phyloP scores from a whole-genome alignment of 2,329 filamentous ascomycete genomes.

The Coleophoma eucalyptorum region DNA sequence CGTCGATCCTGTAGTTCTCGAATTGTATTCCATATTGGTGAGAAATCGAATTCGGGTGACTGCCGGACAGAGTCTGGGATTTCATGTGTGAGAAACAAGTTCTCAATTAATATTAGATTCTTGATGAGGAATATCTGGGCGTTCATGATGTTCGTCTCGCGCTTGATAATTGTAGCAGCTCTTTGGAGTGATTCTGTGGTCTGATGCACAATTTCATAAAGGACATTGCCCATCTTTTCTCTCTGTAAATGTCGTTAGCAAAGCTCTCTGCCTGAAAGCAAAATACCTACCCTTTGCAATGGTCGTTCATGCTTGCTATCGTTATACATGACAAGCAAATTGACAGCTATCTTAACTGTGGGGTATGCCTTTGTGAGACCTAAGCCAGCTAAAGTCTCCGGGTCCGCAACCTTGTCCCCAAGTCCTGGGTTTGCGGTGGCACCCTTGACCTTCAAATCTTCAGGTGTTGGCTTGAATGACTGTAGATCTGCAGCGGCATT shows the following conservation, averaged over 20 bases:
- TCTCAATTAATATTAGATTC: constrained; percentile 91
- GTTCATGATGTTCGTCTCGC: constrained; percentile 61
- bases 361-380: constrained; percentile 55
- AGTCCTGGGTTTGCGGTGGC: constrained; percentile 29
- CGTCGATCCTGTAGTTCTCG: constrained; percentile 36
- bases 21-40: constrained; percentile 61
- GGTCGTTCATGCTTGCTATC: constrained; percentile 26
- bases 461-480: constrained; percentile 21
- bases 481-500: constrained; percentile 24
- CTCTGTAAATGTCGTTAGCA: constrained; percentile 3
- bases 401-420: constrained; percentile 47
- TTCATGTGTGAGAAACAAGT: constrained; percentile 92
- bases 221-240: constrained; percentile 46
- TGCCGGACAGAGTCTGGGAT: constrained; percentile 65
- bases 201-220: constrained; percentile 82
- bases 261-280: too few species aligned
- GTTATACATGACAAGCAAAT: constrained; percentile 58
- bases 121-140: constrained; percentile 90
- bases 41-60: constrained; percentile 53
- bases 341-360: constrained; percentile 53
- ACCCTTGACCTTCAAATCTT: constrained; percentile 20
- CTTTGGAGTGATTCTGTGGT: constrained; percentile 79
- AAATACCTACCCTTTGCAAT: background rate
- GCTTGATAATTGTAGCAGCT: constrained; percentile 68
- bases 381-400: constrained; percentile 51